Conservation (phyloP, 1,284 basidiomycete genomes). For the Apiotrichum gracile region DNA sequence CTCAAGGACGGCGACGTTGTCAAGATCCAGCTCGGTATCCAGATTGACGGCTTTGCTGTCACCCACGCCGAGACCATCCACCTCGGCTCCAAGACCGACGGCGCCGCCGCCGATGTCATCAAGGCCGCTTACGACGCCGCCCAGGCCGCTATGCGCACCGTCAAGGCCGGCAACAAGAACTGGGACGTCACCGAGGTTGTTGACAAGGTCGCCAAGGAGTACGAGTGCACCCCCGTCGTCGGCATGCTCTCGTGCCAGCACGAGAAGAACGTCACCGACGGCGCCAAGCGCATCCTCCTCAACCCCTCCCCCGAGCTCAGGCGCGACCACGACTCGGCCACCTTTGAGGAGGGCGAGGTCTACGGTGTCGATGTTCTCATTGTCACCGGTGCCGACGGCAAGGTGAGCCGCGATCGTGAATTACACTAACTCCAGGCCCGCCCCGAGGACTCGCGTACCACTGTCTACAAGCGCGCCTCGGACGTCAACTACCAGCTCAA, state of each 20-base stretch:
- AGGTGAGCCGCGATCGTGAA: slow-evolving; percentile 52
- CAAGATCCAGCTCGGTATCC: slow-evolving; percentile 91
- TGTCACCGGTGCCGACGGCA: slow-evolving; percentile 81
- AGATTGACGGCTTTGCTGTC: slow-evolving; percentile 73
- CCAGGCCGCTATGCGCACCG: slow-evolving; percentile 78
- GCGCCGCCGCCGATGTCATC: slow-evolving; percentile 79
- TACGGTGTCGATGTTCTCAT: slow-evolving; percentile 93
- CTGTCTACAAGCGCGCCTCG: slow-evolving; percentile 86
- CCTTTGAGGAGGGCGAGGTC: slow-evolving; percentile 89
- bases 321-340: slow-evolving; percentile 72
- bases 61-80: slow-evolving; percentile 81
- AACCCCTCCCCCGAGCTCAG: slow-evolving; percentile 79
- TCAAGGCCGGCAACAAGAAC: slow-evolving; percentile 89
- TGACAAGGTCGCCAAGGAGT: slow-evolving; percentile 63
- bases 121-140: slow-evolving; percentile 90
- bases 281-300: slow-evolving; percentile 90
- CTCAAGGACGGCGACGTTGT: slow-evolving; percentile 88
- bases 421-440: slow-evolving; percentile 45
- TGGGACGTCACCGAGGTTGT: slow-evolving; percentile 89
- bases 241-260: slow-evolving; percentile 61
- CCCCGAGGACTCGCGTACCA: slow-evolving; percentile 78
- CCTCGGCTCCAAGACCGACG: slow-evolving; percentile 74
- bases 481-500: slow-evolving; percentile 91
- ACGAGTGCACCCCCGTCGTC: slow-evolving; percentile 82
- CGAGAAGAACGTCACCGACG: slow-evolving; percentile 87